Base-by-base conservation (phyloP, 352 stramenopile genomes). In the Phytophthora cactorum region DNA sequence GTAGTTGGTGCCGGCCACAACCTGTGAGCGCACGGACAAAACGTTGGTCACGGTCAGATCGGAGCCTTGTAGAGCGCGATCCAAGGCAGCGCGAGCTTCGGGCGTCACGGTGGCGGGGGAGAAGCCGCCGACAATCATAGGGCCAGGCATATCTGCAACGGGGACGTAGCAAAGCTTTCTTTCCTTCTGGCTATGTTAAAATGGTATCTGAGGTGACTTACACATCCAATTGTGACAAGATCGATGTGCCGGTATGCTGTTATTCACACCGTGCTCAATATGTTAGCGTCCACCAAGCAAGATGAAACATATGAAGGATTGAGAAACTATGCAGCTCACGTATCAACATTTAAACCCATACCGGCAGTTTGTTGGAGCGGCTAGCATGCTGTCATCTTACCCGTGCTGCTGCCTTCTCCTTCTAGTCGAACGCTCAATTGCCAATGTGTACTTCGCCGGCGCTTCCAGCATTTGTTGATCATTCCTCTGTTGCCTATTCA, bases 1-100 rank as follows among this genome's bases (percentile, higher is more conserved):
- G 56, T 81, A 83, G 49, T 81, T 81, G 53, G 66, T 83, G 27
- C 72, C 75, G 11, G 68, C 65, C 34, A 83, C 75, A 38, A 79
- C 66, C 49, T 83, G 75, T 50, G 63, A 65, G 32, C 60, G 63
- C 58, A 83, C 72, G 4, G 59, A 66, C 51, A 74, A 31, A 22
- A 81, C 27, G 36, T 64, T 64, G 27, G 43, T 62, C 54, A 79
- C 70, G 7, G 51, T 68, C 15, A 81, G 47, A 25, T 68, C 55
- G 3, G 58, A 74, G 28, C 22, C 46, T 61, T 32, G 27, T n/a
- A 78, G 28, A 2, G 66, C 70, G 8, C 59, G 72, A 25, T 72
- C 34, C 47, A 77, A 64, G 22, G 53, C 63, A 15, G 68, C 72
- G 15, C 59, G 53, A 22, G 60, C 59, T 31, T 79, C 50, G 6